These are phyloP conservation scores for Avena insularis DNA, from an alignment of 176 grass and related monocot genomes.

Conservation along the genomic window DNA sequence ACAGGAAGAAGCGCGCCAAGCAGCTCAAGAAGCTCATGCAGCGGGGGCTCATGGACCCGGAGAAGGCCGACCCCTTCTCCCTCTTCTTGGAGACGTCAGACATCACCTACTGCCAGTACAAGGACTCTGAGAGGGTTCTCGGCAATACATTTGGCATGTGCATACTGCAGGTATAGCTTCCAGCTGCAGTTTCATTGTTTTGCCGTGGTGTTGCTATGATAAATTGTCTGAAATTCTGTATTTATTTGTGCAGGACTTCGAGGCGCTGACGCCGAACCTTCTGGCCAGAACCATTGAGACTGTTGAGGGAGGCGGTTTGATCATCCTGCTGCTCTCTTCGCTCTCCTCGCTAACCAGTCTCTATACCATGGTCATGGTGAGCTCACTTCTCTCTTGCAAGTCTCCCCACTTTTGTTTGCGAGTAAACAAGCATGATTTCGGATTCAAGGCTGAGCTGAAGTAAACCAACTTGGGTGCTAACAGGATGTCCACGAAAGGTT, in stretches of 20 bases:
- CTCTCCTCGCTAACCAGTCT: constrained; percentile 90
- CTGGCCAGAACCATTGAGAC: constrained; percentile 93
- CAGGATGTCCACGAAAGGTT: constrained; percentile 98
- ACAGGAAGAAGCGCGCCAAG: constrained; percentile 89
- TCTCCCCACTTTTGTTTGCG: background rate
- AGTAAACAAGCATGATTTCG: background rate
- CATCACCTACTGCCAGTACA: constrained; percentile 91
- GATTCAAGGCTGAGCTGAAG: background rate
- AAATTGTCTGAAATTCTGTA: constrained; percentile 12
- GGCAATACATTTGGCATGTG: constrained; percentile 99
- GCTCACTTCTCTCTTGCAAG: background rate
- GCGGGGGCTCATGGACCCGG: constrained; percentile 85
- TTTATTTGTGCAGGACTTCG: constrained; percentile 69
- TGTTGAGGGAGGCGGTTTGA: constrained; percentile 86
- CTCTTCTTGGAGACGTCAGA: constrained; percentile 83
- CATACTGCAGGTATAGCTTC: constrained; percentile 75
- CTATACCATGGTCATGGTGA: constrained; percentile 97
- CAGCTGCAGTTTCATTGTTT: background rate
- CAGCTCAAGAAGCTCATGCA: constrained; percentile 94
- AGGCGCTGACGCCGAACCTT: constrained; percentile 88
- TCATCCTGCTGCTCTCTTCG: constrained; percentile 80
- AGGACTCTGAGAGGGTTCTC: constrained; percentile 83
- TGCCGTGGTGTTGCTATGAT: background rate
- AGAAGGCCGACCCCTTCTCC: constrained; percentile 90
- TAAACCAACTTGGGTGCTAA: constrained; percentile 22